These are phyloP conservation scores for Alternaria ventricosa DNA, from an alignment of 2,329 filamentous ascomycete genomes.

Conservation along the genomic window DNA sequence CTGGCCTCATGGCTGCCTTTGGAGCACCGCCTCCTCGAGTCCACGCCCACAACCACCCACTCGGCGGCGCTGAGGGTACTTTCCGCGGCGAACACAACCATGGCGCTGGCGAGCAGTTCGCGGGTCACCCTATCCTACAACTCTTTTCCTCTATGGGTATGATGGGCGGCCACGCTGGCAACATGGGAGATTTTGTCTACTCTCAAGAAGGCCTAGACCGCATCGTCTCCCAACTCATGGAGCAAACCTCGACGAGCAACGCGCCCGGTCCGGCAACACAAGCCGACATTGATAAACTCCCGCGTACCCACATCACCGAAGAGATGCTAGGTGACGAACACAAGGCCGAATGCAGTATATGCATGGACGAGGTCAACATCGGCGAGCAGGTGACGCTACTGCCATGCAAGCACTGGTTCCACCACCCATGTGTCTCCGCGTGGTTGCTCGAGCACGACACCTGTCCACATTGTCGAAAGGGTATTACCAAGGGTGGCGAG, in stretches of 20 bases:
- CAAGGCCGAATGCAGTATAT: conserved; percentile 86
- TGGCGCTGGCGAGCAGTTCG: conserved; percentile 10
- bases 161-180: conserved; percentile 35
- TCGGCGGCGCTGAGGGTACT: conserved; percentile 9
- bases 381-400: conserved; percentile 77
- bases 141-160: conserved; percentile 50
- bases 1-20: conserved; percentile 43
- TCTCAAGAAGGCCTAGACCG: conserved; percentile 89
- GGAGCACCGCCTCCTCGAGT: conserved; percentile 32
- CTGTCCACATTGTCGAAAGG: conserved; percentile 78
- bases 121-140: conserved; percentile 51
- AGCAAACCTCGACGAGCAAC: conserved; percentile 76
- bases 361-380: conserved; percentile 81
- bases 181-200: conserved; percentile 82
- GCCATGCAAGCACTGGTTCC: conserved; percentile 94
- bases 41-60: conserved; percentile 16
- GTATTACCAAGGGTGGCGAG: conserved; percentile 51
- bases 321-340: conserved; percentile 74
- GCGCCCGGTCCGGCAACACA: conserved; percentile 82
- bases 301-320: conserved; percentile 72
- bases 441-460: conserved; percentile 94
- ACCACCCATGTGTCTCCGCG: conserved; percentile 77
- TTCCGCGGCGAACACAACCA: conserved; percentile 15
- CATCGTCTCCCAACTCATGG: conserved; percentile 87
- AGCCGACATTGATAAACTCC: conserved; percentile 74